Percentiles rank a stretch among this genome's conserved stretches.
phyloP scores from a whole-genome alignment of 139 green algal genomes.

The Chlorella vulgaris region DNA sequence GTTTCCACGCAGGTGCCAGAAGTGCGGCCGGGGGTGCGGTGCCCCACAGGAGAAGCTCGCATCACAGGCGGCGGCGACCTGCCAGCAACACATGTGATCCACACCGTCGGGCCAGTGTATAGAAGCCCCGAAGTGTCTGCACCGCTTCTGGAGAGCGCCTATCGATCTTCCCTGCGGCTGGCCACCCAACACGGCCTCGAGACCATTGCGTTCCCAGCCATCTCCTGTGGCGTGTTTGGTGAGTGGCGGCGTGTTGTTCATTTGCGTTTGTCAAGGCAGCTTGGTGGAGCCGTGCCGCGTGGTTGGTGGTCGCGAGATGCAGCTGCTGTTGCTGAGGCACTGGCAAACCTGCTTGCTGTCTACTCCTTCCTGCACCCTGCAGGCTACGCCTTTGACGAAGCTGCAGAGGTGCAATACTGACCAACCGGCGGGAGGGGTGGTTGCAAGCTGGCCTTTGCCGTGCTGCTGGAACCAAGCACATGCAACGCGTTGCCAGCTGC shows the following conservation, averaged over 20 bases:
- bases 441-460: not conserved
- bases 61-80: constrained; percentile 69
- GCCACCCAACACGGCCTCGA: constrained; percentile 61
- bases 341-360: too few species aligned
- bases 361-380: too few species aligned
- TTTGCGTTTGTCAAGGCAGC: too few species aligned
- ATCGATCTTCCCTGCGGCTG: constrained; percentile 56
- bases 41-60: constrained; percentile 78
- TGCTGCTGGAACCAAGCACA: not conserved
- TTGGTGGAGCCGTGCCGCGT: too few species aligned
- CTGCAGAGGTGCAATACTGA: constrained; percentile 60
- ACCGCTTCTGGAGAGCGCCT: constrained; percentile 68
- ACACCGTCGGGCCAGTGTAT: constrained; percentile 90
- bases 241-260: too few species aligned
- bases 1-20: constrained; percentile 55
- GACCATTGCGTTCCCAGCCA: constrained; percentile 85
- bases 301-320: too few species aligned
- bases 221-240: constrained; percentile 88
- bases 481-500: not conserved
- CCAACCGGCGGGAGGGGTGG: not conserved
- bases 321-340: too few species aligned
- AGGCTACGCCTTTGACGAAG: constrained; percentile 74
- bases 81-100: constrained; percentile 81
- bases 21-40: constrained; percentile 66
- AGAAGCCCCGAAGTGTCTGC: constrained; percentile 45